Base-by-base conservation (phyloP, 2,329 filamentous ascomycete genomes). In the Colletotrichum abscissum region DNA sequence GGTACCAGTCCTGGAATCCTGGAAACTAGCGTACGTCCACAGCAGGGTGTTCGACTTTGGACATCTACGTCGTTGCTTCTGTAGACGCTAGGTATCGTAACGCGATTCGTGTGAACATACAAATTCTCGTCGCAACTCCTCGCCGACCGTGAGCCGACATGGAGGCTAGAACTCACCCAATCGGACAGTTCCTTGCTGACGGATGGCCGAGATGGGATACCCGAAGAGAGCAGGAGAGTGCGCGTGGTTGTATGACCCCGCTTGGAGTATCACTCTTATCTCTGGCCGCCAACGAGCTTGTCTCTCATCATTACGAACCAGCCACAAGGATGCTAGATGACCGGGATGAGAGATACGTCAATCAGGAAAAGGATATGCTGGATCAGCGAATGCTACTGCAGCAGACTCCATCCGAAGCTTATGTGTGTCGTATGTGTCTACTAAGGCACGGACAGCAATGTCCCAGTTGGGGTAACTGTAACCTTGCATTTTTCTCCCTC, bases 221-320 rank as follows among this genome's bases (percentile, higher is more conserved):
- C n/a, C 11, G 24, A 22, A 24, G 28, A 54, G 28, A 5, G 11
- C 33, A 22, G 30, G 28, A 54, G 7, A 5, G 11, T 63, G 46
- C 42, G 26, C n/a, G 28, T 52, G 11, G 9, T n/a, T 54, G 46
- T 35, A 16, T 9, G 28, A 35, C 60, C 46, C 60, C 46, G 54
- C 60, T 54, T n/a, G 2, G n/a, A 7, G n/a, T 35, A 63, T 35
- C 46, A 35, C 12, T 30, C 60, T 63, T 63, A 63, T 63, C 60
- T 63, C 16, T 33, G 60, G 4, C 28, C 26, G n/a, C 46, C 60
- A 35, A 52, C 28, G 46, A 35, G n/a, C n/a, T n/a, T 14, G 12
- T 14, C 22, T 46, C 14, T 26, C 28, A 26, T 28, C 35, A 2
- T 7, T 49, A 30, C 46, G 12, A 63, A 35, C 28, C 38, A 63